These are phyloP conservation scores for Quercus bicolor DNA, from an alignment of 306 rosid genomes.

Conservation along the genomic window DNA sequence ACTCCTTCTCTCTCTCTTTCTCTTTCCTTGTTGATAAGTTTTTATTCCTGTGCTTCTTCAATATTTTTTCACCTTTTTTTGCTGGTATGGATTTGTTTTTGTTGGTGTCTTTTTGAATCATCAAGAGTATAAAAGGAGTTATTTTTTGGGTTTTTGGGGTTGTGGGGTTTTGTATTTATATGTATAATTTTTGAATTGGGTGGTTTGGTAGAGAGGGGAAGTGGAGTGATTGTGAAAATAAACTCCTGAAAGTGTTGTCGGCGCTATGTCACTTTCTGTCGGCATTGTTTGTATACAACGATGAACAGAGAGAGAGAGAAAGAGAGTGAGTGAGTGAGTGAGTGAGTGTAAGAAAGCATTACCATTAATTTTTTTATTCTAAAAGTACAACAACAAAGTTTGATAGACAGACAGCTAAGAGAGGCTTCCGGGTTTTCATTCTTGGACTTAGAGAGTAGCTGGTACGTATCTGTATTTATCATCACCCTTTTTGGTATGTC, in stretches of 20 bases:
- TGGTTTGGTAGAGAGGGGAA: constrained; percentile 48
- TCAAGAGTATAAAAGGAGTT: constrained; percentile 24
- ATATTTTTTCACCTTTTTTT: constrained; percentile 9
- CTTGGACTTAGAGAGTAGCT: constrained; percentile 23
- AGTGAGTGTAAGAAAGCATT: constrained; percentile 19
- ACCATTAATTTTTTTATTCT: constrained; percentile 36
- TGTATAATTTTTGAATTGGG: constrained; percentile 37
- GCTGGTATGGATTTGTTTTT: constrained; percentile 26
- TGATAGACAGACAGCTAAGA: constrained; percentile 5
- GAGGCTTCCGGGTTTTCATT: constrained; percentile 40
- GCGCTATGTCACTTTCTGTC: constrained; percentile 93
- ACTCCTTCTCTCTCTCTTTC: background rate
- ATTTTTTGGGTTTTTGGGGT: constrained; percentile 2
- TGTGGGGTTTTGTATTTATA: constrained; percentile 4
- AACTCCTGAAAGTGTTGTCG: constrained; percentile 56
- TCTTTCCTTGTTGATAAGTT: constrained; percentile 5
- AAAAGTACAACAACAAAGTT: constrained; percentile 31
- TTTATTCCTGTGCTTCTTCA: constrained; percentile 12
- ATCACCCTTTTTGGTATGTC: constrained; percentile 2
- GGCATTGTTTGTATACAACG: constrained; percentile 67
- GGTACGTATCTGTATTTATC: constrained; percentile 8
- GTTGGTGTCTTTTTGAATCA: constrained; percentile 23
- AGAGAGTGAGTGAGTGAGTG: background rate
- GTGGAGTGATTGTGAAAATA: background rate
- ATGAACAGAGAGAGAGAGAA: constrained; percentile 21